Percentiles rank a stretch among this genome's conserved stretches.
Conservation (phyloP, 2,329 filamentous ascomycete genomes). For the Sarocladium oryzae region DNA sequence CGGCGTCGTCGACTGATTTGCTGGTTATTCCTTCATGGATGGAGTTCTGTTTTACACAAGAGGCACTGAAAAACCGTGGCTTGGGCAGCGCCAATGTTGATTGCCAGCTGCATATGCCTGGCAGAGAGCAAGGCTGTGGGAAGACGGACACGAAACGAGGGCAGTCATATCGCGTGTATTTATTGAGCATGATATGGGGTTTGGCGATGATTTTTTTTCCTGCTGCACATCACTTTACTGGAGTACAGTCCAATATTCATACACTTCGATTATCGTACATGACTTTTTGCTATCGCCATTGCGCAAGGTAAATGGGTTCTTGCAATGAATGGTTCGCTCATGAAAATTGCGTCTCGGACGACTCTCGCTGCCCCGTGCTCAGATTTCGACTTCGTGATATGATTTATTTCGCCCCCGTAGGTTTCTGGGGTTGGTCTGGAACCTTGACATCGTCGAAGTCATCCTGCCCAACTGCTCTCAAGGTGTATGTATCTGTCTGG, state of each 20-base stretch:
- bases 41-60: not conserved
- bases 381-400: not conserved
- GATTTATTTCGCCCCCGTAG: conserved; percentile 29
- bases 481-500: conserved; percentile 50
- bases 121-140: not conserved
- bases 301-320: too few relatives aligned
- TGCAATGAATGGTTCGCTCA: not conserved
- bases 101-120: not conserved
- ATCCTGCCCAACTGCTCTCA: conserved; percentile 86
- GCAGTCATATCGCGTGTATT: not conserved
- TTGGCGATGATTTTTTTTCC: not conserved
- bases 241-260: conserved; percentile 3
- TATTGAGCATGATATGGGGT: conserved; percentile 2
- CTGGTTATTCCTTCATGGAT: not conserved
- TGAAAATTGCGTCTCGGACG: not conserved
- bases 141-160: not conserved
- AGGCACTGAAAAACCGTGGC: not conserved
- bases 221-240: not conserved
- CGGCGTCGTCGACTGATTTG: conserved; percentile 1
- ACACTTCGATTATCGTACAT: not conserved
- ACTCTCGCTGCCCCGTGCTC: not conserved
- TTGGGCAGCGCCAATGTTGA: not conserved
- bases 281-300: not conserved
- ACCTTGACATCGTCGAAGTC: conserved; percentile 95
- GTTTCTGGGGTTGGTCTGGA: conserved; percentile 60